Evolutionary conservation across 202 grass and related monocot species (phyloP).

Genomic region (Bolboschoenoplectus hybrid): DNA sequence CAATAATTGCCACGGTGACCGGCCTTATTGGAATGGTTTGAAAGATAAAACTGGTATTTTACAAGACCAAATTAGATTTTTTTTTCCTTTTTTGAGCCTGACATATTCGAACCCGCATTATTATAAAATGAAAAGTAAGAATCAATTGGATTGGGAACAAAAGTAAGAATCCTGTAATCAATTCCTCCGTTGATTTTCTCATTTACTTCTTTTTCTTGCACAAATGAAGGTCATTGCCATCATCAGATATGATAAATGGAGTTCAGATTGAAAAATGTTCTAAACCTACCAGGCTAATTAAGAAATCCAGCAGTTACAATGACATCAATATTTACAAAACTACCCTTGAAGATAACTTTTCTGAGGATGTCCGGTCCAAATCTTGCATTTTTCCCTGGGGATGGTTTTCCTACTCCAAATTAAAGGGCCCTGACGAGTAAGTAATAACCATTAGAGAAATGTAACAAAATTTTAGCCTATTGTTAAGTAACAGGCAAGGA

Average conservation of each 20-base stretch:
- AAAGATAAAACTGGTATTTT: background rate
- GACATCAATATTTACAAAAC: conserved; percentile 26
- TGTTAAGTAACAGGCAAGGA: conserved; percentile 1
- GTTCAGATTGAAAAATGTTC: conserved; percentile 39
- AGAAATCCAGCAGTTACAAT: conserved; percentile 15
- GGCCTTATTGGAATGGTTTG: background rate
- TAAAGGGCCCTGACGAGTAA: conserved; percentile 33
- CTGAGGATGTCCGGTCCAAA: conserved; percentile 31
- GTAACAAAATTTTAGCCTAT: conserved; percentile 3
- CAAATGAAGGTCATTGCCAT: conserved; percentile 38
- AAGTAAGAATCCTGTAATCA: background rate
- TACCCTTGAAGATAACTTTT: conserved; percentile 1
- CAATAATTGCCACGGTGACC: background rate
- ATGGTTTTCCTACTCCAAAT: conserved; percentile 59
- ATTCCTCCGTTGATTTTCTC: background rate
- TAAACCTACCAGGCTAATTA: background rate
- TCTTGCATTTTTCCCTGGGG: conserved; percentile 47
- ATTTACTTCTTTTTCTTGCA: conserved; percentile 8
- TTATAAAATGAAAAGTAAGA: background rate
- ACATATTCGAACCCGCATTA: conserved; percentile 28
- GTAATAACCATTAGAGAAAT: conserved; percentile 5
- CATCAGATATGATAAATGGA: conserved; percentile 44
- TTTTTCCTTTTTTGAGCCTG: background rate
- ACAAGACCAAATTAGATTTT: too few species aligned
- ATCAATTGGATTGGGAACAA: background rate